Evolutionary conservation across 1,284 basidiomycete species (phyloP).

Genomic region (Takashimella tepidaria): DNA sequence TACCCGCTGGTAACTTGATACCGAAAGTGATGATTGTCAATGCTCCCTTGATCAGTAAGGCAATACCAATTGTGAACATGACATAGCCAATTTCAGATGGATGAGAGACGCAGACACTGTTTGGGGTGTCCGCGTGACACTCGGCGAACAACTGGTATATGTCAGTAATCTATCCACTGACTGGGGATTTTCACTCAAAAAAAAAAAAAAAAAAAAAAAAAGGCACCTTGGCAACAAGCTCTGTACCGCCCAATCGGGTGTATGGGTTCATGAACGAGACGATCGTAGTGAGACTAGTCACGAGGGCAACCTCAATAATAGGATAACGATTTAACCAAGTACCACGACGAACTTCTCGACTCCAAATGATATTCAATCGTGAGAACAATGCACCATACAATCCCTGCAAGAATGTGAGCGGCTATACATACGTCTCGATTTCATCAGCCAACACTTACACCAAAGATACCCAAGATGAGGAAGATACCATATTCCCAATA

Average conservation of each 20-base stretch:
- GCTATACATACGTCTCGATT: conserved; percentile 1
- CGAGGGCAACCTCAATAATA: conserved; percentile 75
- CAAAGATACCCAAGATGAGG: conserved; percentile 76
- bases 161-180: conserved; percentile 43
- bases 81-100: conserved; percentile 64
- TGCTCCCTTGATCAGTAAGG: conserved; percentile 73
- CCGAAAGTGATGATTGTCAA: conserved; percentile 91
- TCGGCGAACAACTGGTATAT: conserved; percentile 89
- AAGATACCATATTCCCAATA: conserved; percentile 60
- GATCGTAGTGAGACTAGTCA: conserved; percentile 67
- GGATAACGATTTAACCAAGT: conserved; percentile 78
- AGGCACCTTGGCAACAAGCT: conserved; percentile 65
- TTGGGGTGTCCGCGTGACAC: conserved; percentile 61
- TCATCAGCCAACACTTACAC: conserved; percentile 58
- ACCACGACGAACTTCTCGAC: conserved; percentile 68
- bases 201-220: too few relatives aligned
- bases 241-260: conserved; percentile 89
- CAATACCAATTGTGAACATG: conserved; percentile 61
- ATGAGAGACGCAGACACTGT: conserved; percentile 66
- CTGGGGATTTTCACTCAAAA: too few relatives aligned
- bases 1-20: conserved; percentile 87
- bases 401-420: conserved; percentile 54
- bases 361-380: conserved; percentile 79
- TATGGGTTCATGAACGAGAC: conserved; percentile 86
- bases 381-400: conserved; percentile 92